phyloP scores from a whole-genome alignment of 768 basidiomycete genomes.

The Asterophora lycoperdoides region DNA sequence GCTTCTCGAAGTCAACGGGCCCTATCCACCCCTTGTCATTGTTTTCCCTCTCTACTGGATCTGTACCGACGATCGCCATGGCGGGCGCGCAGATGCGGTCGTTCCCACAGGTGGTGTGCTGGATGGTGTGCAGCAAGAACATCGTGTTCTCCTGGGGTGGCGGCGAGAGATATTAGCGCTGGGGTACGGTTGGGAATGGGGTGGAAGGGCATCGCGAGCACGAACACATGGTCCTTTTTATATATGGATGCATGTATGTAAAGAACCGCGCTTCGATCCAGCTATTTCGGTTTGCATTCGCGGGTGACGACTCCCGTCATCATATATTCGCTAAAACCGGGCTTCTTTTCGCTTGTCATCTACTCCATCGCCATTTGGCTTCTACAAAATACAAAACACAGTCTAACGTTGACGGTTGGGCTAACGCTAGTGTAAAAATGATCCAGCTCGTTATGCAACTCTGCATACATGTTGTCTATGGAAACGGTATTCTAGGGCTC shows the following conservation, averaged over 20 bases:
- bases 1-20: constrained; percentile 22
- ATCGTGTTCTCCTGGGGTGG: constrained; percentile 19
- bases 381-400: no score
- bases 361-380: constrained; percentile 11
- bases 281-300: constrained; percentile 23
- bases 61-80: constrained; percentile 22
- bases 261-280: constrained; percentile 16
- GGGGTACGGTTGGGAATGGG: constrained; percentile 6
- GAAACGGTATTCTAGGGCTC: constrained; percentile 55
- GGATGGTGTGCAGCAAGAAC: constrained; percentile 25
- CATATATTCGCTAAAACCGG: constrained; percentile 16
- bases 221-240: not conserved
- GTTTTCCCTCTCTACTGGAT: constrained; percentile 22
- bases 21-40: constrained; percentile 10
- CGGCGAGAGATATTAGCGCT: constrained; percentile 4
- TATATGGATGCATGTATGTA: constrained; percentile 12
- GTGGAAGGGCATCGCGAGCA: constrained; percentile 3
- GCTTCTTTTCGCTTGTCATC: constrained; percentile 30
- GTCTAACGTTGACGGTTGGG: not conserved
- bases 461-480: constrained; percentile 3
- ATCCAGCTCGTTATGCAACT: constrained; percentile 13
- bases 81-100: constrained; percentile 18
- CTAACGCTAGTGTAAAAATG: not conserved
- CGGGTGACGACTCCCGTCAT: constrained; percentile 29
- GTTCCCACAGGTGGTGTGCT: constrained; percentile 17